Evolutionary conservation across 192 early-diverging fungal genomes (phyloP).

Genomic region (Lunasporangiospora selenospora): DNA sequence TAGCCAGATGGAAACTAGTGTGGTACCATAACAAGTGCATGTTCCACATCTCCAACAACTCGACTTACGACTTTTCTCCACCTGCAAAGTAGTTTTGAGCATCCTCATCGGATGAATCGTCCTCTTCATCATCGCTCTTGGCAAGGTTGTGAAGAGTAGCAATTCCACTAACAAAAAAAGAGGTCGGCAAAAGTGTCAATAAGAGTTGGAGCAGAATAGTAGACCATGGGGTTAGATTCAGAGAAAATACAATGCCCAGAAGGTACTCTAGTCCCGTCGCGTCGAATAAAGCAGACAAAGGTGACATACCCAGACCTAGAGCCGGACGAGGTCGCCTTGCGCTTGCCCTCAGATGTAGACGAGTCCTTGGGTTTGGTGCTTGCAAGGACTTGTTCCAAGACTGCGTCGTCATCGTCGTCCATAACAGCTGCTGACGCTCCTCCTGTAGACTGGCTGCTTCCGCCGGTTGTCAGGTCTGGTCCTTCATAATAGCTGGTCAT

Average conservation of each 20-base stretch:
- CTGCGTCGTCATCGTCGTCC: conserved; percentile 52
- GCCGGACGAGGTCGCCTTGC: conserved; percentile 22
- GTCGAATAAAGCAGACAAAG: no score
- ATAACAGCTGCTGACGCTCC: not conserved
- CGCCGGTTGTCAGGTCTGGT: conserved; percentile 13
- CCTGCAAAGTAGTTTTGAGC: conserved; percentile 86
- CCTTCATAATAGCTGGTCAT: conserved; percentile 75
- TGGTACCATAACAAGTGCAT: no score
- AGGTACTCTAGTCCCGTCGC: no score
- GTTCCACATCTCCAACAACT: no score
- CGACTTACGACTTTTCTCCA: conserved; percentile 92
- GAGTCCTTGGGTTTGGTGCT: not conserved
- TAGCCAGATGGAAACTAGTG: not conserved
- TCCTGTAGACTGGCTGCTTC: not conserved
- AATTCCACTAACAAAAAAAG: conserved; percentile 22
- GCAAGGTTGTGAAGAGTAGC: conserved; percentile 57
- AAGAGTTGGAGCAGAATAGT: no score
- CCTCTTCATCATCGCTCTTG: conserved; percentile 37
- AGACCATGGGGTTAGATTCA: no score
- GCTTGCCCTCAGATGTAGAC: conserved; percentile 18
- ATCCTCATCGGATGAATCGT: conserved; percentile 58
- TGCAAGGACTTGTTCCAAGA: conserved; percentile 26
- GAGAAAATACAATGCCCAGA: no score
- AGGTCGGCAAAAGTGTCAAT: no score
- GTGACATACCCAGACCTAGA: conserved; percentile 39